Conservation (phyloP, 1,284 basidiomycete genomes). For the Cutaneotrichosporon arboriforme region DNA sequence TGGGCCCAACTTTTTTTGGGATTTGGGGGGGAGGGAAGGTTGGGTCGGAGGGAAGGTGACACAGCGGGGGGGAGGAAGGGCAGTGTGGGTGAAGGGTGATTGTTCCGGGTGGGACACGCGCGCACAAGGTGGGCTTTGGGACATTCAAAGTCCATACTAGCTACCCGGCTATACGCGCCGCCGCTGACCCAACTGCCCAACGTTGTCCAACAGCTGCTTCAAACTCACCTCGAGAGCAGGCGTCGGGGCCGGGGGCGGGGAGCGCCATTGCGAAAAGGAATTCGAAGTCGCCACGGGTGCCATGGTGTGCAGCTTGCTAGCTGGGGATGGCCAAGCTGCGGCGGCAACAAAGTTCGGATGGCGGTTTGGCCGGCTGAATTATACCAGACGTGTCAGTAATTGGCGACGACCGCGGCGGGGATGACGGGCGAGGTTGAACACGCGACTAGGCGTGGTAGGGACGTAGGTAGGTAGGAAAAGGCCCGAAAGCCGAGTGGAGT, state of each 20-base stretch:
- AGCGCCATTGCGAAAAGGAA: conserved; percentile 9
- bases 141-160: background rate
- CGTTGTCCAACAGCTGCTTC: no score
- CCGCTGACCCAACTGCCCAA: no score
- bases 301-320: conserved; percentile 2
- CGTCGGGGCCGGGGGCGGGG: conserved; percentile 4
- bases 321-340: background rate
- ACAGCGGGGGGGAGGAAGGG: background rate
- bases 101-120: no score
- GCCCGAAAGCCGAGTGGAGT: no score
- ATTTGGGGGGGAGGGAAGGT: background rate
- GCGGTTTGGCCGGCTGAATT: background rate
- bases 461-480: no score
- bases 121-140: background rate
- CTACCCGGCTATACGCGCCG: no score
- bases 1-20: conserved; percentile 6
- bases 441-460: no score
- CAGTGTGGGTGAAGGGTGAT: background rate
- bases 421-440: no score
- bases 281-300: conserved; percentile 6
- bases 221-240: conserved; percentile 9
- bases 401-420: no score
- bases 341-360: background rate
- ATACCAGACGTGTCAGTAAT: background rate
- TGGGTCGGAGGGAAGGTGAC: background rate